Evolutionary conservation across 169 alveolate genomes (phyloP).

Genomic region (Plasmodium falciparum): DNA sequence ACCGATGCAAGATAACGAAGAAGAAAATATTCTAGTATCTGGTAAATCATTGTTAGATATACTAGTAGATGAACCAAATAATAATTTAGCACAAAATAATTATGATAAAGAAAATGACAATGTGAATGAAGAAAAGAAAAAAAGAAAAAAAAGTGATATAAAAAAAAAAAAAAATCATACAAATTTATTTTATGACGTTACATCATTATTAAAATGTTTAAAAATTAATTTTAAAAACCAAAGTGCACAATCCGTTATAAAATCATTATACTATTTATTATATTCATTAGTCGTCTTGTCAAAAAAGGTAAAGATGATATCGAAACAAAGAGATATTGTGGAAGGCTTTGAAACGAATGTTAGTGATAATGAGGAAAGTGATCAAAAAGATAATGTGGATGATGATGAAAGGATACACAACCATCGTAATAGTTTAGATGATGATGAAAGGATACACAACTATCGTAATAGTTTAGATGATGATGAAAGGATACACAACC

Average conservation of each 20-base stretch:
- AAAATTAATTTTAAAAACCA: constrained; percentile 21
- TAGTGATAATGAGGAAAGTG: background rate
- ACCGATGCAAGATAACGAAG: background rate
- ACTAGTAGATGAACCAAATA: background rate
- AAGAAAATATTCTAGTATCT: constrained; percentile 12
- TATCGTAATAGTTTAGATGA: background rate
- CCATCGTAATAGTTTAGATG: background rate
- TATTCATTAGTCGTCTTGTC: constrained; percentile 9
- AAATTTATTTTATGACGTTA: constrained; percentile 17
- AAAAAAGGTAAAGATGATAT: constrained; percentile 7
- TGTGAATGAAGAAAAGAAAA: background rate
- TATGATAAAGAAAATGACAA: constrained; percentile 3
- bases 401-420: background rate
- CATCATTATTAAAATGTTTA: constrained; percentile 12
- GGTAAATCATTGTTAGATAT: background rate
- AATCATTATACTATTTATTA: background rate
- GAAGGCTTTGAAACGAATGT: background rate
- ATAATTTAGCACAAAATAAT: background rate
- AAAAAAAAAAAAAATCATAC: constrained; percentile 13
- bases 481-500: background rate
- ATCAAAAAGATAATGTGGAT: background rate
- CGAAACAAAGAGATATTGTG: background rate
- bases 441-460: background rate
- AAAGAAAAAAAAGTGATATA: background rate
- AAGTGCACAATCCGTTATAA: constrained; percentile 10